These are phyloP conservation scores for Fragaria nilgerrensis DNA, from an alignment of 306 rosid genomes.

Conservation along the genomic window DNA sequence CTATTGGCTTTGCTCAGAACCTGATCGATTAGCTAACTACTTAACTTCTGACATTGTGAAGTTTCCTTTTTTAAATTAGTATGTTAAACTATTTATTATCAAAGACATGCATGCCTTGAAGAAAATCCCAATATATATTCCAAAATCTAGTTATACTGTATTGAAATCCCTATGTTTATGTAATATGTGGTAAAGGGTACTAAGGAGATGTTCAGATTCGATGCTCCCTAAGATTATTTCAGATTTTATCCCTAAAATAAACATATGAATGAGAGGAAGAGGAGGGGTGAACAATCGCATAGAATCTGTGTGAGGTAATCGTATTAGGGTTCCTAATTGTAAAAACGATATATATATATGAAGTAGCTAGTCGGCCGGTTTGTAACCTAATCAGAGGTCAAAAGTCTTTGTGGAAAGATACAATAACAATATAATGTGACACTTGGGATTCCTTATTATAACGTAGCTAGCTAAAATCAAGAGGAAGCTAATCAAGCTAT, in stretches of 20 bases:
- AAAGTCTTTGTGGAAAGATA: slow-evolving; percentile 58
- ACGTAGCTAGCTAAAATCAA: slow-evolving; percentile 33
- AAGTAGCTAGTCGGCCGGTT: slow-evolving; percentile 21
- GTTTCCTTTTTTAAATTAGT: neutral
- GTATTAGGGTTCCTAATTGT: neutral
- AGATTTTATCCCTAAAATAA: neutral
- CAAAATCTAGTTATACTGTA: neutral
- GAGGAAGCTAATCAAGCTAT: slow-evolving; percentile 11
- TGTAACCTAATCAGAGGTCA: slow-evolving; percentile 35
- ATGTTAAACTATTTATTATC: neutral
- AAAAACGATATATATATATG: neutral
- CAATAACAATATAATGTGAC: slow-evolving; percentile 40
- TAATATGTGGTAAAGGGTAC: slow-evolving; percentile 10
- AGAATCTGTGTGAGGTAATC: slow-evolving; percentile 9
- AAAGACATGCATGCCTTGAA: neutral
- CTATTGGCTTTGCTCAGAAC: neutral
- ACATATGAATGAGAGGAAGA: neutral
- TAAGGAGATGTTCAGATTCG: neutral
- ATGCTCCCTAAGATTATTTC: neutral
- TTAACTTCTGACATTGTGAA: neutral
- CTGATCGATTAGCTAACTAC: neutral
- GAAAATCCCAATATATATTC: neutral
- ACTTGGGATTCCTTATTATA: slow-evolving; percentile 33
- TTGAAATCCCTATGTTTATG: neutral
- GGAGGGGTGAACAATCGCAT: neutral